These are phyloP conservation scores for Thermochaetoides dissita DNA, from an alignment of 2,329 filamentous ascomycete species.

Conservation along the genomic window DNA sequence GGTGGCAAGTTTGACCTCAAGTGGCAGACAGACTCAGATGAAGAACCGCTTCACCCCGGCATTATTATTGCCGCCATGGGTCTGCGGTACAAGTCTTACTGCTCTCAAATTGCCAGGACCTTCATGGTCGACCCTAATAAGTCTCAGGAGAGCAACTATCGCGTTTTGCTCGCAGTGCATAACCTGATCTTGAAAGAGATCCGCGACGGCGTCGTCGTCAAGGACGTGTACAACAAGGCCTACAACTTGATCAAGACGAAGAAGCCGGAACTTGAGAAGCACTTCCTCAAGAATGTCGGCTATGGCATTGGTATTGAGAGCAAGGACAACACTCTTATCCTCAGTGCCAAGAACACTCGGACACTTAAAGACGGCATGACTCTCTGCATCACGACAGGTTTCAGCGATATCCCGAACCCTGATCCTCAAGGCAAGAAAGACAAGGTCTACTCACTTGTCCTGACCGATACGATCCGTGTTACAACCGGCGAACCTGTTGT, in stretches of 20 bases:
- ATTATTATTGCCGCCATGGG: conserved; percentile 89
- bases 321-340: conserved; percentile 64
- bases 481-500: conserved; percentile 65
- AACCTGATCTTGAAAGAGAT: conserved; percentile 83
- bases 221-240: conserved; percentile 87
- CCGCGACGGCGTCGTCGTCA: conserved; percentile 69
- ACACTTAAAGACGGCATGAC: conserved; percentile 94
- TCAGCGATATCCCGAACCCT: conserved; percentile 78
- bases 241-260: conserved; percentile 67
- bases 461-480: conserved; percentile 88
- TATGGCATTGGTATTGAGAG: conserved; percentile 88
- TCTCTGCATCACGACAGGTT: conserved; percentile 74
- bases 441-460: conserved; percentile 73
- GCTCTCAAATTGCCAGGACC: conserved; percentile 79
- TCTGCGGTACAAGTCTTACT: conserved; percentile 90
- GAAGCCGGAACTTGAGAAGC: conserved; percentile 88
- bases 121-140: conserved; percentile 97
- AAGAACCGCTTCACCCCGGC: conserved; percentile 72
- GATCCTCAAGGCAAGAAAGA: conserved; percentile 80
- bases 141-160: conserved; percentile 87
- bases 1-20: conserved; percentile 90
- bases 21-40: conserved; percentile 63
- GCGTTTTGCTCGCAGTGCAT: conserved; percentile 70
- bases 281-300: conserved; percentile 86
- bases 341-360: conserved; percentile 77